A percentile compares a stretch with the other conserved stretches of the same genome.
Conservation (phyloP, 345 rosid genomes). For the Lepidium aucheri region DNA sequence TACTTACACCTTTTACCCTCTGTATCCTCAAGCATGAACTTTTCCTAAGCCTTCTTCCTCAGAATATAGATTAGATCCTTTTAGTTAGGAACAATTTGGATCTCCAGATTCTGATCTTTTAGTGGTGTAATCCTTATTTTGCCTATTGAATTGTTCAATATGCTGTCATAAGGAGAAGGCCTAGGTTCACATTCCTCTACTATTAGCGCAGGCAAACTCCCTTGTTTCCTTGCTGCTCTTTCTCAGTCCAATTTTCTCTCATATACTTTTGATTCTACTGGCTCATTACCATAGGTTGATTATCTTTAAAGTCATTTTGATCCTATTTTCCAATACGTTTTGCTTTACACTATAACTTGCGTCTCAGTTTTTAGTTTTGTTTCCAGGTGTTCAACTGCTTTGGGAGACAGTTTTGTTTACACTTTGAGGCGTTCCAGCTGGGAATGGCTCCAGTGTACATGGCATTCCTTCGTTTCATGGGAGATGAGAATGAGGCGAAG, state of each 20-base stretch:
- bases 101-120: neutral
- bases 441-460: constrained; percentile 88
- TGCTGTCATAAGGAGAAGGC: neutral
- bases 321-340: neutral
- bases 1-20: neutral
- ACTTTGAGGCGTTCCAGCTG: constrained; percentile 90
- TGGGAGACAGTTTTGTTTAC: constrained; percentile 87
- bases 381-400: constrained; percentile 80
- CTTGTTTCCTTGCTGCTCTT: neutral
- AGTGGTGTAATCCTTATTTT: neutral
- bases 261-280: neutral
- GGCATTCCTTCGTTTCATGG: constrained; percentile 95
- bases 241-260: neutral
- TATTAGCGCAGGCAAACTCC: neutral
- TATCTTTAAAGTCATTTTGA: neutral
- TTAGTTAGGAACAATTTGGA: neutral
- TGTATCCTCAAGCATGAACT: neutral
- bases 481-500: constrained; percentile 84
- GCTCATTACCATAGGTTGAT: neutral
- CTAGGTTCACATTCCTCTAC: neutral
- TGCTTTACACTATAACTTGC: neutral
- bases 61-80: neutral
- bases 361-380: neutral
- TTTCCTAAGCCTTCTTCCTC: neutral
- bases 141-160: neutral